phyloP scores from a whole-genome alignment of 2,329 filamentous ascomycete species.

The Pyrenophora graminea region DNA sequence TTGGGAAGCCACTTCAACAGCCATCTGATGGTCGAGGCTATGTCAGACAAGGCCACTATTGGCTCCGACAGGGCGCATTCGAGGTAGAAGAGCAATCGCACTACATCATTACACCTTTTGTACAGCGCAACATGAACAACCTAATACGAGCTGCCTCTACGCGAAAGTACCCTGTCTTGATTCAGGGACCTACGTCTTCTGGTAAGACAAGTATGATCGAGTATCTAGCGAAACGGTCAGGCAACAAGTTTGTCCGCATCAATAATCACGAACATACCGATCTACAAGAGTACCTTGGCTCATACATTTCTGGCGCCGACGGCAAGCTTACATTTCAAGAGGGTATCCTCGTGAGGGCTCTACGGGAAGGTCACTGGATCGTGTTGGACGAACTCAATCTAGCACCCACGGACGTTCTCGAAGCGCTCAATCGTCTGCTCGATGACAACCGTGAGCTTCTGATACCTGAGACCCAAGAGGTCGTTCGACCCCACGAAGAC shows the following conservation, averaged over 20 bases:
- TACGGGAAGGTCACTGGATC: conserved; percentile 95
- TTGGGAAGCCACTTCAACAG: conserved; percentile 76
- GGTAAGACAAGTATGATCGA: conserved; percentile 99
- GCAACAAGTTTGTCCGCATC: conserved; percentile 96
- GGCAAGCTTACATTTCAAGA: conserved; percentile 91
- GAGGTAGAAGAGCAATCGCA: conserved; percentile 73
- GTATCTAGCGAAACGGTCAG: conserved; percentile 93
- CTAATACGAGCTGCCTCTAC: conserved; percentile 92
- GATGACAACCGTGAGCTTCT: conserved; percentile 96
- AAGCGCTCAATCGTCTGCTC: conserved; percentile 90
- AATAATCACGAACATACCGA: conserved; percentile 99
- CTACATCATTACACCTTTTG: conserved; percentile 96
- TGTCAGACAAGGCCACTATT: conserved; percentile 86
- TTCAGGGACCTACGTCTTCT: conserved; percentile 95
- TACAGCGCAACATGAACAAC: conserved; percentile 92
- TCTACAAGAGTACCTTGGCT: conserved; percentile 94
- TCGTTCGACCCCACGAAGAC: conserved; percentile 87
- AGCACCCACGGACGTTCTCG: conserved; percentile 93
- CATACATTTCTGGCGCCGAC: conserved; percentile 83
- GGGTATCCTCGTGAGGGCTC: conserved; percentile 86
- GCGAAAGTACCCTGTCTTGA: conserved; percentile 85
- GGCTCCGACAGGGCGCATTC: conserved; percentile 78
- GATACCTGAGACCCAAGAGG: conserved; percentile 94
- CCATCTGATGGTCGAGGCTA: conserved; percentile 78
- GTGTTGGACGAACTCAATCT: conserved; percentile 97